Conservation (phyloP, 371 early-diverging fungal genomes). For the Zancudomyces culisetae region DNA sequence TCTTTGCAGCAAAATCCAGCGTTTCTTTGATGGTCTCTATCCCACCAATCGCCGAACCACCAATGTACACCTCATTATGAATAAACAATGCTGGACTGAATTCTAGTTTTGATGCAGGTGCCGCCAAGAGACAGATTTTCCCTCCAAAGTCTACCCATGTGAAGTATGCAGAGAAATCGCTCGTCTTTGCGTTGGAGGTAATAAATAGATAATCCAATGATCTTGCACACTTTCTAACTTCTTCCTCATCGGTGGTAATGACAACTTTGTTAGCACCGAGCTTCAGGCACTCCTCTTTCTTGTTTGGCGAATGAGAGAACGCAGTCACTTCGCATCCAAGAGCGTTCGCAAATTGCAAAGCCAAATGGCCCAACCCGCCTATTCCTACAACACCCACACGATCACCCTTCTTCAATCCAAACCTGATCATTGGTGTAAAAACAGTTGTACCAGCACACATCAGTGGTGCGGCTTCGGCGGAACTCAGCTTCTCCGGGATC, state of each 20-base stretch:
- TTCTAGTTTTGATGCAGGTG: slow-evolving; percentile 36
- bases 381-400: slow-evolving; percentile 39
- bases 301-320: slow-evolving; percentile 39
- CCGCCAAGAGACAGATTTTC: slow-evolving; percentile 31
- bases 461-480: slow-evolving; percentile 32
- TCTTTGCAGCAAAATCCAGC: slow-evolving; percentile 48
- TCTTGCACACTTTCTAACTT: slow-evolving; percentile 8
- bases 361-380: slow-evolving; percentile 42
- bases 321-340: slow-evolving; percentile 49
- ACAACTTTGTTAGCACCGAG: slow-evolving; percentile 41
- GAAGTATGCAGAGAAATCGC: slow-evolving; percentile 28
- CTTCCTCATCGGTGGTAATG: slow-evolving; percentile 11
- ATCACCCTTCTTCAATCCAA: slow-evolving; percentile 24
- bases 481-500: slow-evolving; percentile 33
- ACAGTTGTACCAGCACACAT: slow-evolving; percentile 39
- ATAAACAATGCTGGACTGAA: slow-evolving; percentile 27
- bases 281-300: slow-evolving; percentile 38
- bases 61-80: slow-evolving; percentile 28
- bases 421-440: slow-evolving; percentile 27
- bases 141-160: slow-evolving; percentile 21
- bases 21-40: slow-evolving; percentile 33
- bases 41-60: slow-evolving; percentile 52
- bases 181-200: slow-evolving; percentile 29
- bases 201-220: slow-evolving; percentile 33
- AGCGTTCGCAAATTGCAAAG: slow-evolving; percentile 34